phyloP scores from a whole-genome alignment of 2,329 filamentous ascomycete genomes.

The Aureobasidium leucospermi region DNA sequence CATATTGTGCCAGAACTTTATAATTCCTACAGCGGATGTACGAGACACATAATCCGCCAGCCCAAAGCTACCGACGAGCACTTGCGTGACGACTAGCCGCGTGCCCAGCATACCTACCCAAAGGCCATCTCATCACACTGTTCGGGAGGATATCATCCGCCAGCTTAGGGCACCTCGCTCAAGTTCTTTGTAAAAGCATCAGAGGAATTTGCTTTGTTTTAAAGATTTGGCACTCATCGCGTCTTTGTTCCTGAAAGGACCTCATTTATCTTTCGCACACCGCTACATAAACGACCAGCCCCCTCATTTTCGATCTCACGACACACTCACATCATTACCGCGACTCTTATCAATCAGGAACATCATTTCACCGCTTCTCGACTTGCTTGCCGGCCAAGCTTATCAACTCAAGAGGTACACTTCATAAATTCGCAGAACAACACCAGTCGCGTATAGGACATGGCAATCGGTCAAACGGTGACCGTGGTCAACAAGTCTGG shows the following conservation, averaged over 20 bases:
- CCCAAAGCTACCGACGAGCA: constrained; percentile 9
- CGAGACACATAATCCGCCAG: neutral
- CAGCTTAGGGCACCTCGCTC: neutral
- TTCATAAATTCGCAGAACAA: neutral
- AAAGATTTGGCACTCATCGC: neutral
- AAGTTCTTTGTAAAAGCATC: neutral
- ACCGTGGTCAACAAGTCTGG: constrained; percentile 87
- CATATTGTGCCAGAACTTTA: constrained; percentile 3
- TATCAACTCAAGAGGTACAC: neutral
- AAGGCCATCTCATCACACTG: neutral
- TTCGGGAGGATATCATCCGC: neutral
- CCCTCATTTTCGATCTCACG: constrained; percentile 1
- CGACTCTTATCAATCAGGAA: neutral
- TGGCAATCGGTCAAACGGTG: constrained; percentile 59
- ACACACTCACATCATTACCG: neutral
- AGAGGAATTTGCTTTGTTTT: neutral
- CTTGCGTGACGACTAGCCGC: neutral
- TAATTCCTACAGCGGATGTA: constrained; percentile 1
- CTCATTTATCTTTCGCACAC: constrained; percentile 11
- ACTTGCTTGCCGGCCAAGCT: constrained; percentile 9
- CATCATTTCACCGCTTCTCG: neutral
- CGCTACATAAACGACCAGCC: constrained; percentile 14
- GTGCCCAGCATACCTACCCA: neutral
- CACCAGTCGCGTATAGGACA: neutral
- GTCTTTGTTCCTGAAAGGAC: constrained; percentile 12